phyloP scores from a whole-genome alignment of 208 protist species.

The Trypanosoma mega region DNA sequence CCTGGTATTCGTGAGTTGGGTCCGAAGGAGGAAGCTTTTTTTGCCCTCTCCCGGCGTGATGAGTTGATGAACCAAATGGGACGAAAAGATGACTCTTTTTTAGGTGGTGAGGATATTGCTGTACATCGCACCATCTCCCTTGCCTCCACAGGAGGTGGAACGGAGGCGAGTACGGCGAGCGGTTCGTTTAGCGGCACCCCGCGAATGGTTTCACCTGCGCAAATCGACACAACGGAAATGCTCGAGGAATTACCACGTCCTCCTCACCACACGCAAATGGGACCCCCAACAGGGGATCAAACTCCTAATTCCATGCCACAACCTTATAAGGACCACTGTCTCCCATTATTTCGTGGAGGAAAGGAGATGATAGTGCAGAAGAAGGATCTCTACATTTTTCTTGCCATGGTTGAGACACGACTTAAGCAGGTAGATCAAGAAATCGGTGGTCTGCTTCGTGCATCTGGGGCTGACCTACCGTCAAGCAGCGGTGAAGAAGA shows the following conservation, averaged over 20 bases:
- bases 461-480: constrained; percentile 17
- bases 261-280: not conserved
- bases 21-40: constrained; percentile 16
- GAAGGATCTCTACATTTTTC: constrained; percentile 39
- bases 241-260: not conserved
- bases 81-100: not conserved
- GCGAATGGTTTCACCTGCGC: not conserved
- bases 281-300: not conserved
- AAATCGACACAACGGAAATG: not conserved
- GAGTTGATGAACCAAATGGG: constrained; percentile 2
- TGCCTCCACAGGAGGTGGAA: constrained; percentile 5
- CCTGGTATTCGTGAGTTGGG: constrained; percentile 43
- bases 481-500: constrained; percentile 25
- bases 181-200: too few species aligned
- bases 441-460: constrained; percentile 19
- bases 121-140: constrained; percentile 2
- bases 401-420: constrained; percentile 30
- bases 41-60: not conserved
- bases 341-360: constrained; percentile 52
- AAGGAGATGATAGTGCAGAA: constrained; percentile 35
- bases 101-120: constrained; percentile 7
- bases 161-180: not conserved
- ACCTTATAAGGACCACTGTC: constrained; percentile 19
- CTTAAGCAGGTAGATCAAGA: constrained; percentile 41
- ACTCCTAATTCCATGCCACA: not conserved